These are phyloP conservation scores for Lactarius hatsudake DNA, from an alignment of 768 basidiomycete genomes.

Conservation along the genomic window DNA sequence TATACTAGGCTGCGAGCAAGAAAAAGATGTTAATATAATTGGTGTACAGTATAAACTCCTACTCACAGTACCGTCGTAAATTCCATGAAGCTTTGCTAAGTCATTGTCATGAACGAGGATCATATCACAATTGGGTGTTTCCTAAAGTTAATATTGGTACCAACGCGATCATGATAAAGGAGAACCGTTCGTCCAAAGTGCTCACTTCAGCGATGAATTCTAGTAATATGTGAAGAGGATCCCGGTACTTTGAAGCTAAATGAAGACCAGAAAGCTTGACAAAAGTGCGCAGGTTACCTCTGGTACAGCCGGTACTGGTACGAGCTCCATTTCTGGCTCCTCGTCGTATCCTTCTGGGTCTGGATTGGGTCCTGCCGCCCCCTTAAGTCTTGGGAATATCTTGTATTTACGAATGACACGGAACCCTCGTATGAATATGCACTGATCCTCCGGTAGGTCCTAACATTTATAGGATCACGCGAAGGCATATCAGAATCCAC, in stretches of 20 bases:
- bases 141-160: neutral
- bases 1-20: neutral
- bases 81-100: neutral
- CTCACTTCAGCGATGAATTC: neutral
- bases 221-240: neutral
- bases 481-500: no score
- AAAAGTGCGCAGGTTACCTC: neutral
- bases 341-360: neutral
- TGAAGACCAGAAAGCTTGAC: neutral
- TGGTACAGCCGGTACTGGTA: neutral
- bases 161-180: no score
- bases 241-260: neutral
- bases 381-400: neutral
- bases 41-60: neutral
- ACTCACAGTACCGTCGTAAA: neutral
- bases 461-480: neutral
- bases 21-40: neutral
- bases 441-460: neutral
- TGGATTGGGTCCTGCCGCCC: neutral
- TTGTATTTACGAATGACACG: neutral
- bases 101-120: neutral
- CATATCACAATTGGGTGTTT: neutral
- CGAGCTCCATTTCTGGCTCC: neutral
- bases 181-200: neutral
- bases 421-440: slow-evolving; percentile 1